Evolutionary conservation across 768 basidiomycete species (phyloP).

Genomic region (Amanita exitialis): DNA sequence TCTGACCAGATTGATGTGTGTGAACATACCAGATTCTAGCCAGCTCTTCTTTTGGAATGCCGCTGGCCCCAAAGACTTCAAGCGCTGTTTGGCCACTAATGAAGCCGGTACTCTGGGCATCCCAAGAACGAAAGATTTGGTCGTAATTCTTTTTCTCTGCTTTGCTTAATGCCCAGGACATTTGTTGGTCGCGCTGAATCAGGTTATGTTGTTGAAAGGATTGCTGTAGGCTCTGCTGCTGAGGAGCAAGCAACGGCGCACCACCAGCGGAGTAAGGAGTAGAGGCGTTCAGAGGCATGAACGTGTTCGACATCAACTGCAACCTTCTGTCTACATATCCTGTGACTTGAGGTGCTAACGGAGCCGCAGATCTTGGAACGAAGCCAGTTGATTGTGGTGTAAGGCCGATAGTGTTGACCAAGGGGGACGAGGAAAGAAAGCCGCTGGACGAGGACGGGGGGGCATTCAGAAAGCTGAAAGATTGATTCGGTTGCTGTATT

Average conservation of each 20-base stretch:
- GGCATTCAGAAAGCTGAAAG: conserved; percentile 27
- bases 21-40: conserved; percentile 81
- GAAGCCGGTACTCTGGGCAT: conserved; percentile 69
- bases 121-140: conserved; percentile 97
- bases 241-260: conserved; percentile 56
- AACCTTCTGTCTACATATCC: conserved; percentile 79
- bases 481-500: conserved; percentile 43
- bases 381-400: conserved; percentile 53
- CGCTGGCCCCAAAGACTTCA: conserved; percentile 93
- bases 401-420: conserved; percentile 29
- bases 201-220: conserved; percentile 86
- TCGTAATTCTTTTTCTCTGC: conserved; percentile 96
- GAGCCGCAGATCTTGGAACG: conserved; percentile 26
- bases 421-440: conserved; percentile 48
- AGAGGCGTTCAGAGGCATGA: conserved; percentile 72
- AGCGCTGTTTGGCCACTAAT: conserved; percentile 77
- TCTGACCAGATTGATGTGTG: neutral
- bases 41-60: conserved; percentile 79
- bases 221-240: conserved; percentile 66
- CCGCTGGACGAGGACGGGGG: conserved; percentile 27
- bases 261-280: conserved; percentile 51
- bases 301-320: conserved; percentile 83
- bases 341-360: conserved; percentile 62
- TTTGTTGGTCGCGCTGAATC: conserved; percentile 55
- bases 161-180: conserved; percentile 82